Conservation (phyloP, 306 rosid genomes). For the Dicorynia guianensis region DNA sequence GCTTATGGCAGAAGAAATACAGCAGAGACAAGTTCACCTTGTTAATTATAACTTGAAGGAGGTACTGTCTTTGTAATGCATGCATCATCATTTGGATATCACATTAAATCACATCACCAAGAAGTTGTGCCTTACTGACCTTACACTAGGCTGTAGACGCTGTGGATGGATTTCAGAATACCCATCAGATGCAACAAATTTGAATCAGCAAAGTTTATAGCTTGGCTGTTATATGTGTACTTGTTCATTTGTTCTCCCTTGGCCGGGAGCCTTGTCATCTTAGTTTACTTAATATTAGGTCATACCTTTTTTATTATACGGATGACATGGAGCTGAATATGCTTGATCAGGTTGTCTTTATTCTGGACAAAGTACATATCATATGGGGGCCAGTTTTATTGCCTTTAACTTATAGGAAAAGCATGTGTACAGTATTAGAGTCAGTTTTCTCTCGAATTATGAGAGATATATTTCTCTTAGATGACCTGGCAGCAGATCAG, state of each 20-base stretch:
- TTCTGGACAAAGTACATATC: constrained; percentile 85
- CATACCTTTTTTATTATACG: constrained; percentile 25
- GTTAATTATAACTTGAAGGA: constrained; percentile 82
- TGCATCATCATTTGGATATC: constrained; percentile 30
- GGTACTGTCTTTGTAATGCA: constrained; percentile 55
- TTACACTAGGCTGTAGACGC: constrained; percentile 77
- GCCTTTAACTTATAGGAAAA: constrained; percentile 79
- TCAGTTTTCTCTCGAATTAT: constrained; percentile 82
- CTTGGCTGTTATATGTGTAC: constrained; percentile 32
- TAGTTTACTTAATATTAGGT: constrained; percentile 20
- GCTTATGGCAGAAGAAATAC: constrained; percentile 80
- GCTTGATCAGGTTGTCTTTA: constrained; percentile 80
- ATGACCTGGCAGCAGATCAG: constrained; percentile 97
- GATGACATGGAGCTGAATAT: constrained; percentile 37
- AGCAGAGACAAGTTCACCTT: constrained; percentile 85
- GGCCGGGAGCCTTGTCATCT: constrained; percentile 20
- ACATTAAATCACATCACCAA: constrained; percentile 15
- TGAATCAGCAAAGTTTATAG: constrained; percentile 80
- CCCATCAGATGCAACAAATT: constrained; percentile 76
- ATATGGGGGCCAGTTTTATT: constrained; percentile 94
- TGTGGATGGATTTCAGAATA: constrained; percentile 94
- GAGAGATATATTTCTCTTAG: constrained; percentile 79
- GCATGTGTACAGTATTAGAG: constrained; percentile 82
- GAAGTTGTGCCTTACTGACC: constrained; percentile 31
- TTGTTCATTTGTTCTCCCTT: constrained; percentile 21